Base-by-base conservation (phyloP, 345 rosid genomes). In the Hirschfeldia incana region DNA sequence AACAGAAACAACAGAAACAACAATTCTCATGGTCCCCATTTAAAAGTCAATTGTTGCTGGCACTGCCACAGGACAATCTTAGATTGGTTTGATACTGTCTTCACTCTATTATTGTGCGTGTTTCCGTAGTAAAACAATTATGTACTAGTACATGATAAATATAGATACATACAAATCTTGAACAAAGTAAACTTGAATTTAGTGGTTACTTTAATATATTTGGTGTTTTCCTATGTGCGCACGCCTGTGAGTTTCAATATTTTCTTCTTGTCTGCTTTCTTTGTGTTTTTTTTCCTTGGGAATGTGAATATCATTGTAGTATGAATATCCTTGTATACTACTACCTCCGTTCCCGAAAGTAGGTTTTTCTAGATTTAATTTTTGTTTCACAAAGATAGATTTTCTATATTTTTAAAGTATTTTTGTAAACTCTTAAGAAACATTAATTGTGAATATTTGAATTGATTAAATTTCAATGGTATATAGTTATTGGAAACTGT, bases 221-320 rank as follows among this genome's bases (percentile, higher is more conserved):
- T 64, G 82, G 88, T 53, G 78, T 81, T 76, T 55, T 77, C 80
- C 85, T 85, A 86, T 83, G 83, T 49, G 85, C 68, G 85, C 68
- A 81, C 83, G 83, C 91, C 85, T 88, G 91, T 81, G 88, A 87
- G 66, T 73, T 65, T 71, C 83, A 65, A 83, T 69, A 71, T 77
- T 71, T 85, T 44, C 55, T 58, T 79, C 66, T 66, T 79, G 94
- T 89, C 85, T 88, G 78, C 81, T 82, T 87, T 85, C 53, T 28
- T 27, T 59, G 67, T 74, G 3, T 51, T 51, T 74, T 51, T 51
- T 42, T 51, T 63, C 78, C 69, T 81, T 32, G 81, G 80, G 76
- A 29, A 29, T 29, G 32, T 29, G 32, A 29, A 29, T 29, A 29
- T 2, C 32, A 29, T 29, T 29, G 32, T 29, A 29, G 32, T 29